Evolutionary conservation across 257 asterid species (phyloP), one percentile per base, ranked within the genome.

Genomic region (Vinca minor): DNA sequence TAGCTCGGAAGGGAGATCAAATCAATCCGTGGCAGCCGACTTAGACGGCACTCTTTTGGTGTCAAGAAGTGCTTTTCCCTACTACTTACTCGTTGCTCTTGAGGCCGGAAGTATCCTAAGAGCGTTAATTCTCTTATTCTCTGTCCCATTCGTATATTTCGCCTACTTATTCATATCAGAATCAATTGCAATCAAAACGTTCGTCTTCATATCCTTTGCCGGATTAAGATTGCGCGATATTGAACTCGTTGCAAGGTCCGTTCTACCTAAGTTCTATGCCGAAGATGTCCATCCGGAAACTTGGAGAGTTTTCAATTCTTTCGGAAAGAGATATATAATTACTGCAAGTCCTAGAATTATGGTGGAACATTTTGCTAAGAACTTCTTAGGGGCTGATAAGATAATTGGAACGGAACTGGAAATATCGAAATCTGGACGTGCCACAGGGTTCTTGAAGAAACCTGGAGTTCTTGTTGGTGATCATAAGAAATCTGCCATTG

Each of bases 381-480:
- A 29, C 4, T 87, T 77, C 50, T 69, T 92, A 58, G 96, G 98
- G 12, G 95, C 76, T n/a, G 96, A 92, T 62, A 87, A 83, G 81
- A 96, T 88, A 17, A 57, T 92, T 0, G 96, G 98, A 47, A 82
- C 96, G 0, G 98, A 92, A 21, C 47, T 92, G 61, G 82, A 85
- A 28, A 85, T 84, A 48, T 60, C 95, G 0, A 77, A 64, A 56
- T 76, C 79, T 18, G 96, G 95, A 26, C 86, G 84, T 42, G 89
- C 95, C 17, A 92, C 96, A 1, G 98, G 96, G 5, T 89, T 92
- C 10, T 85, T 89, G 39, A 72, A 54, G 79, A 77, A 71, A 31
- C 96, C 98, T 0, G 98, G 96, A 7, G 91, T 92, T 23, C 87
- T 89, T 25, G 84, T 85, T 2, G 94, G 95, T 31, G 82, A 77